Conservation (phyloP, 2,329 filamentous ascomycete genomes). For the Cordyceps pruinosa region DNA sequence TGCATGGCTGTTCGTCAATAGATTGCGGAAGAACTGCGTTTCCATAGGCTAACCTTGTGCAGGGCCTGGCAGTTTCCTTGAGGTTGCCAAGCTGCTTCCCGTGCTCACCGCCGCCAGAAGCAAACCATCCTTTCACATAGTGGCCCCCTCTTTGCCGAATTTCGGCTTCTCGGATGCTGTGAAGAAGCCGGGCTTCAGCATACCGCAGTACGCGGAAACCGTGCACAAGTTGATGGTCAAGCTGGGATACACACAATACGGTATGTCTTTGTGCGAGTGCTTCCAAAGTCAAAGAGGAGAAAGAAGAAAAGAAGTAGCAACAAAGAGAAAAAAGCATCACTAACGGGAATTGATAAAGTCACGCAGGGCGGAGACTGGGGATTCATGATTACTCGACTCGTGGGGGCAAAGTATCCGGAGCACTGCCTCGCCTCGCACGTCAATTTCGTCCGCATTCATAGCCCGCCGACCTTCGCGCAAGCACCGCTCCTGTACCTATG, state of each 20-base stretch:
- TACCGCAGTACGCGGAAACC: constrained; percentile 40
- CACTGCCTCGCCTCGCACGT: constrained; percentile 35
- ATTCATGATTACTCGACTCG: constrained; percentile 52
- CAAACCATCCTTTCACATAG: constrained; percentile 44
- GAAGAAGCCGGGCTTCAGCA: constrained; percentile 23
- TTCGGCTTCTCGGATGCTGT: constrained; percentile 33
- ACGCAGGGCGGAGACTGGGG: constrained; percentile 64
- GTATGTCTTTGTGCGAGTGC: constrained; percentile 14
- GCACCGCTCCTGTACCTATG: constrained; percentile 17
- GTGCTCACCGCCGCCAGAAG: constrained; percentile 29
- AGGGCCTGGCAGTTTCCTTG: constrained; percentile 62
- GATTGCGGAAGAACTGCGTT: too few relatives aligned
- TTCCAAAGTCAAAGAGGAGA: not conserved
- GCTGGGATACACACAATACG: constrained; percentile 47
- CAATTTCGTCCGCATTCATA: constrained; percentile 51
- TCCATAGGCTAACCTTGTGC: not conserved
- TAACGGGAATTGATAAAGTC: constrained; percentile 22
- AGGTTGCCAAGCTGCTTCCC: constrained; percentile 56
- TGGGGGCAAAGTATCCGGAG: constrained; percentile 52
- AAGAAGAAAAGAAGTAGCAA: too few relatives aligned
- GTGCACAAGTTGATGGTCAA: constrained; percentile 61
- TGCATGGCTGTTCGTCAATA: constrained; percentile 56
- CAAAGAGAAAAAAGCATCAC: not conserved
- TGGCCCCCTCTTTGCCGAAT: constrained; percentile 52
- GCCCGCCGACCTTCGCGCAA: constrained; percentile 41